These are phyloP conservation scores for Apostasia ramifera DNA, from an alignment of 106 monocot species.

Conservation along the genomic window DNA sequence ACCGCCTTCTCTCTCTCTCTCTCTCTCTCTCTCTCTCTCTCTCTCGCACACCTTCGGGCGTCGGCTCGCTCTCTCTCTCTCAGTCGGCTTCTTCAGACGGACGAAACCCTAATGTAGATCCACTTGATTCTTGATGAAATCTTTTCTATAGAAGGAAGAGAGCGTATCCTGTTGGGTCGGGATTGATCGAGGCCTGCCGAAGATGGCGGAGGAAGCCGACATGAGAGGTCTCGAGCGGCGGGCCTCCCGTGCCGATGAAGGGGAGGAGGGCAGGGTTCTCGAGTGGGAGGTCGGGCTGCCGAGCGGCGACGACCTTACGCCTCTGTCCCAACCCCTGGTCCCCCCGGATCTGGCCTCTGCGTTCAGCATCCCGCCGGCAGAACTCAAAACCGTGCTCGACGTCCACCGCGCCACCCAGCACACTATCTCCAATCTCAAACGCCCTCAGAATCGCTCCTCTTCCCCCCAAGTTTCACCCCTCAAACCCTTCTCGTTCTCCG, in stretches of 20 bases:
- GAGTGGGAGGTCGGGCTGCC: conserved; percentile 19
- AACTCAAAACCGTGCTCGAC: background rate
- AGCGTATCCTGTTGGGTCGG: no score
- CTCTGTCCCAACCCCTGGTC: conserved; percentile 1
- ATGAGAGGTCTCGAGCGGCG: background rate
- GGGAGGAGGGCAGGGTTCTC: background rate
- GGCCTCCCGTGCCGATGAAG: background rate
- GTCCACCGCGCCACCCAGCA: conserved; percentile 3
- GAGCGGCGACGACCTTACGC: conserved; percentile 3
- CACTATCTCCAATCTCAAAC: background rate
- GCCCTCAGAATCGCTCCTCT: background rate
- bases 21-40: no score
- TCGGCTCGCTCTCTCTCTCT: no score
- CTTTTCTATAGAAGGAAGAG: no score
- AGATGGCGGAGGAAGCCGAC: background rate
- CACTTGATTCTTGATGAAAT: no score
- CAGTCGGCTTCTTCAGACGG: no score
- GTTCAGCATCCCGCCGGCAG: conserved; percentile 9
- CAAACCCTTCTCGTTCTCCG: conserved; percentile 9
- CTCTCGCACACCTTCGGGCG: no score
- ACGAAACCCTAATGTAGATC: no score
- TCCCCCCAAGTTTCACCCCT: conserved; percentile 1
- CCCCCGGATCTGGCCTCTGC: conserved; percentile 12
- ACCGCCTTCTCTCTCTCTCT: no score
- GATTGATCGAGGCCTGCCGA: no score